phyloP scores from a whole-genome alignment of 305 asterid genomes.

The Coffea humblotiana region DNA sequence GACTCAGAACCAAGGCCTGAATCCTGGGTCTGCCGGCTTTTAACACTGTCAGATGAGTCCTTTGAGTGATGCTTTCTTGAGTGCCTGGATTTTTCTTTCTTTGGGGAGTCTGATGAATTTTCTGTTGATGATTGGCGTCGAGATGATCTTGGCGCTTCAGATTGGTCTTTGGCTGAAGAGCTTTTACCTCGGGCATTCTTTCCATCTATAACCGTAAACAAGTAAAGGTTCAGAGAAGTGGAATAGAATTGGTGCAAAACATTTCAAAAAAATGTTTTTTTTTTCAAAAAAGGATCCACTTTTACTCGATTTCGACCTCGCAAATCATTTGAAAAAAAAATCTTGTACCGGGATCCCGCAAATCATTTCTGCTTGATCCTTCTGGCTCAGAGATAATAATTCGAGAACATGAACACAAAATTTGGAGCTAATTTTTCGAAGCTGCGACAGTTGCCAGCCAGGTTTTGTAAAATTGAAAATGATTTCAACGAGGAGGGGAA shows the following conservation, averaged over 20 bases:
- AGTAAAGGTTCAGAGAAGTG: not conserved
- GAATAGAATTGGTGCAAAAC: not conserved
- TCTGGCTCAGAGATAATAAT: not conserved
- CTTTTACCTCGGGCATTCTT: constrained; percentile 30
- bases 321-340: too few species aligned
- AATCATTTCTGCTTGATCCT: not conserved
- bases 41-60: constrained; percentile 45
- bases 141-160: constrained; percentile 42
- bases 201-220: constrained; percentile 27
- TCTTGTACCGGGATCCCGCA: not conserved
- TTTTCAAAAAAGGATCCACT: not conserved
- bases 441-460: not conserved
- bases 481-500: not conserved
- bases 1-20: constrained; percentile 27
- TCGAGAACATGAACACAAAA: not conserved
- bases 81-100: constrained; percentile 39
- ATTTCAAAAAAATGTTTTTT: not conserved
- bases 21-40: constrained; percentile 33
- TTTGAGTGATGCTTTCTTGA: constrained; percentile 48
- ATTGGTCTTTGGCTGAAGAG: constrained; percentile 32
- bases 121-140: constrained; percentile 36
- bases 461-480: not conserved
- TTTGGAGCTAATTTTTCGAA: not conserved
- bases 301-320: too few species aligned
- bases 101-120: constrained; percentile 41